Percentiles rank a stretch among this genome's conserved stretches.
Evolutionary conservation across 2,329 filamentous ascomycete genomes (phyloP).

Genomic region (Penicillium sumatraense): DNA sequence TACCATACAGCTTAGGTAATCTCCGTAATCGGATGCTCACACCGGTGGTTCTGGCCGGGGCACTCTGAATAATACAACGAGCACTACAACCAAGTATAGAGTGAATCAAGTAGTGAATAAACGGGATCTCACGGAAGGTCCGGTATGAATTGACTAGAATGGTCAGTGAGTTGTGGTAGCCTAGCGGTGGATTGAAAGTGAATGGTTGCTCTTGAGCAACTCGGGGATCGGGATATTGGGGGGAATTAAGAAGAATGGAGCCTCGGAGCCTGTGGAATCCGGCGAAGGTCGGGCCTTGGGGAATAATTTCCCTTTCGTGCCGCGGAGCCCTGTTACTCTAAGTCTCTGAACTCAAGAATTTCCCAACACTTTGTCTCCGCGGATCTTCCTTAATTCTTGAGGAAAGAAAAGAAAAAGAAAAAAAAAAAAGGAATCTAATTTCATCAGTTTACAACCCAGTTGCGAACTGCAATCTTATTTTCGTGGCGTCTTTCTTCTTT

Average conservation of each 20-base stretch:
- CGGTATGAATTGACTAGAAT: background rate
- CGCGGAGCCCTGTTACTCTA: background rate
- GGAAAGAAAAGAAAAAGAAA: background rate
- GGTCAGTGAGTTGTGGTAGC: background rate
- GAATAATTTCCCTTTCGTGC: slow-evolving; percentile 18
- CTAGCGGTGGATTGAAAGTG: background rate
- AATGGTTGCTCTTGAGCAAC: background rate
- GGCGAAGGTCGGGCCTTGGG: slow-evolving; percentile 20
- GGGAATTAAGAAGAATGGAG: background rate
- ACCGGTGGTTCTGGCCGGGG: slow-evolving; percentile 3
- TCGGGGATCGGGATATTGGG: slow-evolving; percentile 5
- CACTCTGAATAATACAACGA: slow-evolving; percentile 13
- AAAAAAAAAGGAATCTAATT: background rate
- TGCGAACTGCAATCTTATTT: background rate
- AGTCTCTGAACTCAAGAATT: slow-evolving; percentile 1
- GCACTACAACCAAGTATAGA: background rate
- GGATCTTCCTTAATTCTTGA: background rate
- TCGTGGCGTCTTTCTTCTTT: background rate
- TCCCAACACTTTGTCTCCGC: slow-evolving; percentile 5
- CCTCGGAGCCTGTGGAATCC: slow-evolving; percentile 17
- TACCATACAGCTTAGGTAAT: slow-evolving; percentile 14
- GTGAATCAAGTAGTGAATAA: background rate
- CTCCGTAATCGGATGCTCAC: slow-evolving; percentile 26
- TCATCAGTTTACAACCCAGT: background rate
- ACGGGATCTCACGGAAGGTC: slow-evolving; percentile 1